Evolutionary conservation across 169 alveolate genomes (phyloP), one percentile per base, ranked within the genome.

Genomic region (Theileria parva): DNA sequence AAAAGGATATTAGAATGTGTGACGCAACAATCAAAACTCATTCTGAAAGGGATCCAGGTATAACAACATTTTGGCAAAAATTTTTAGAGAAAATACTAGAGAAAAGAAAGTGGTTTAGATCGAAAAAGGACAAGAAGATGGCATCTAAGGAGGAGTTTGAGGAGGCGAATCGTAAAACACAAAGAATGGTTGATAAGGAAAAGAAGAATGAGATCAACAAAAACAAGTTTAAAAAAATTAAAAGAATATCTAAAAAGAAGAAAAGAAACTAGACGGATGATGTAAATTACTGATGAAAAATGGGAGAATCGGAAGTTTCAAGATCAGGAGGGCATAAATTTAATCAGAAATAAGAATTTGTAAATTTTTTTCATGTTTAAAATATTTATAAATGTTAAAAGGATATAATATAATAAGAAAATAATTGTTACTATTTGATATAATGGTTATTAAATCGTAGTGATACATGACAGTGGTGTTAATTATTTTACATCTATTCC

Each of bases 1-100:
- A 90, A 76, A 92, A 93, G 85, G 94, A 94, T 37, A 92, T 92
- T 74, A 90, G 85, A 66, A 66, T 74, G 70, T 77, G 83, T 60
- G 88, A 93, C 19, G 92, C 91, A 28, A 78, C 81, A 21, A 86
- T 74, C 44, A 73, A 71, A 48, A 63, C 53, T 65, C 75, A 27
- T 30, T 53, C 77, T 64, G 74, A 67, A 34, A 57, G 63, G 37
- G 19, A 15, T n/a, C 48, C 44, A 65, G 78, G 73, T 76, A n/a
- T 64, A 68, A 39, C 32, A 51, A 15, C 28, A 30, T 12, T 13
- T 44, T 15, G 19, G 53, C 37, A 32, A 32, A 3, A 27, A 34
- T 13, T 32, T 4, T 44, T 4, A 11, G 0, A 21, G 21, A 39
- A 48, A 15, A 1, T 12, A 13, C 1, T 70, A 74, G 80, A 68